phyloP scores from a whole-genome alignment of 73 alveolate genomes.

The Breviolum minutum region DNA sequence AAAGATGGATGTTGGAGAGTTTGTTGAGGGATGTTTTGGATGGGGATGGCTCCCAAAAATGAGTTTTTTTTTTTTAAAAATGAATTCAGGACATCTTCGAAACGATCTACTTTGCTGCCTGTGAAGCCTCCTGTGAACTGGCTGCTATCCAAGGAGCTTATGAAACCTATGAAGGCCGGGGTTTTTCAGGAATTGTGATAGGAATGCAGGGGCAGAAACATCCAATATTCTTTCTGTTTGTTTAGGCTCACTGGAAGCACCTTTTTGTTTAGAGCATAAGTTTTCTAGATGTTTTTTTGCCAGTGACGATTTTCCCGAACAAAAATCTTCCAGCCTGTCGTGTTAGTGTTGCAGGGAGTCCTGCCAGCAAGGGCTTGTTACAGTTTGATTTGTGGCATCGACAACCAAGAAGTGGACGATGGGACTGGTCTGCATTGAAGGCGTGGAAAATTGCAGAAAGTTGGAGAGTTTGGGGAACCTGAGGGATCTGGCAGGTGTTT shows the following conservation, averaged over 20 bases:
- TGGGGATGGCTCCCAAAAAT: not conserved
- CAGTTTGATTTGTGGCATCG: conserved; percentile 97
- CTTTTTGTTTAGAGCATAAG: too few relatives aligned
- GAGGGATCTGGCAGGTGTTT: not conserved
- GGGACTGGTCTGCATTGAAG: conserved; percentile 97
- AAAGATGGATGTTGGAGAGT: not conserved
- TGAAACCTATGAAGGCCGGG: conserved; percentile 65
- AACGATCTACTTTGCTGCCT: conserved; percentile 98
- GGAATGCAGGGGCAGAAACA: too few relatives aligned
- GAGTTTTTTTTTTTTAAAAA: too few relatives aligned
- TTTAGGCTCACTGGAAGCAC: too few relatives aligned
- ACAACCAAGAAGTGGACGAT: conserved; percentile 96
- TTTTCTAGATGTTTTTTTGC: too few relatives aligned
- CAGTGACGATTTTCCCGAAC: too few relatives aligned
- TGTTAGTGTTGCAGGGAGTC: not conserved
- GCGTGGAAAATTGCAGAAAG: conserved; percentile 4
- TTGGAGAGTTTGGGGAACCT: not conserved
- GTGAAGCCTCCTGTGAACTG: conserved; percentile 95
- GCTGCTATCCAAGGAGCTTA: conserved; percentile 72
- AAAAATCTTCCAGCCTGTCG: too few relatives aligned
- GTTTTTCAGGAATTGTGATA: not conserved
- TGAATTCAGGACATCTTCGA: conserved; percentile 97
- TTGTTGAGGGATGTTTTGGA: not conserved
- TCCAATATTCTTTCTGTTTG: too few relatives aligned
- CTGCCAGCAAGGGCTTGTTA: conserved; percentile 89